A percentile compares a stretch with the other conserved stretches of the same genome.
Conservation (phyloP, 2,329 filamentous ascomycete species). For the Purpureocillium lavendulum region DNA sequence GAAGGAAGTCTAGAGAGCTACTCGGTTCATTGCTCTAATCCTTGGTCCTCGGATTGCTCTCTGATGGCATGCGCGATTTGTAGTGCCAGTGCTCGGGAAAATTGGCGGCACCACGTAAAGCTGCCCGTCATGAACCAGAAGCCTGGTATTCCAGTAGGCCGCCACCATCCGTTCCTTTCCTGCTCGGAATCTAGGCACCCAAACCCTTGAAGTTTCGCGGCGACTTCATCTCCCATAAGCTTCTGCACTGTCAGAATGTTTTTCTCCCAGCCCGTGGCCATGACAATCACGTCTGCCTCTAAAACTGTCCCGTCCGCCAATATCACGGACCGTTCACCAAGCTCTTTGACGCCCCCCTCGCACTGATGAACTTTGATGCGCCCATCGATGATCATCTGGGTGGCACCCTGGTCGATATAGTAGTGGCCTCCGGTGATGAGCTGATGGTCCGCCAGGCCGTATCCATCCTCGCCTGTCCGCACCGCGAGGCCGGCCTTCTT, state of each 20-base stretch:
- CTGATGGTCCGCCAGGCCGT: conserved; percentile 26
- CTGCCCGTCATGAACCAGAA: conserved; percentile 31
- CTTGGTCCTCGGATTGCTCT: too few species aligned
- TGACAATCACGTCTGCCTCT: conserved; percentile 30
- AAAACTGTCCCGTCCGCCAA: conserved; percentile 25
- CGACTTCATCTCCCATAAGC: conserved; percentile 26
- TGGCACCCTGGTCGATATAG: conserved; percentile 33
- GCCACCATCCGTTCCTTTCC: conserved; percentile 18
- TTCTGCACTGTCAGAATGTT: conserved; percentile 25
- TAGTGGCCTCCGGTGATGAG: conserved; percentile 29
- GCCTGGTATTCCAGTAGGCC: conserved; percentile 25
- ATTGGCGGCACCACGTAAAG: conserved; percentile 23
- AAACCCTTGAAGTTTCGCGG: conserved; percentile 21
- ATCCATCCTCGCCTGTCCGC: conserved; percentile 24
- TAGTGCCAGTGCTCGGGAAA: conserved; percentile 25
- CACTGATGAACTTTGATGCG: conserved; percentile 26
- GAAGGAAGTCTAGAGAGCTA: too few species aligned
- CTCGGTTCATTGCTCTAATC: too few species aligned
- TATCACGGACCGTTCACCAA: conserved; percentile 15
- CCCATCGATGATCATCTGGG: conserved; percentile 29
- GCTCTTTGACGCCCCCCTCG: conserved; percentile 20
- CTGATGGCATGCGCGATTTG: conserved; percentile 19
- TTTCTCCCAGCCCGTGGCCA: conserved; percentile 33
- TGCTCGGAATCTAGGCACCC: conserved; percentile 28
- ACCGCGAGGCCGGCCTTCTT: conserved; percentile 32